Conservation (phyloP, 2,329 filamentous ascomycete genomes). For the Cadophora malorum region DNA sequence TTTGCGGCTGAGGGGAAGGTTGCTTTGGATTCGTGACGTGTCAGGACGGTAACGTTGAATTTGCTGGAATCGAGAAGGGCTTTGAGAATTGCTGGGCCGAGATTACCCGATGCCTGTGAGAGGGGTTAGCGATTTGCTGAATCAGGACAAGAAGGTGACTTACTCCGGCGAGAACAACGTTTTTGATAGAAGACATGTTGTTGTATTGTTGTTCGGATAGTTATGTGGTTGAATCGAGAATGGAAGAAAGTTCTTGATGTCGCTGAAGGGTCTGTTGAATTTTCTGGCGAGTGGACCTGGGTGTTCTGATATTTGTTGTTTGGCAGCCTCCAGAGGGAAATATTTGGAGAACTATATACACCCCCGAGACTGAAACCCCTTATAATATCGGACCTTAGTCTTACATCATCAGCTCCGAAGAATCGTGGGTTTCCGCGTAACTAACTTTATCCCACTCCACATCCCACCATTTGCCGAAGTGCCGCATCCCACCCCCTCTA, state of each 20-base stretch:
- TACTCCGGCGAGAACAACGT: conserved; percentile 39
- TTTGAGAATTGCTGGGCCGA: conserved; percentile 39
- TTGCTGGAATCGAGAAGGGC: conserved; percentile 37
- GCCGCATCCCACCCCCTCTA: not conserved
- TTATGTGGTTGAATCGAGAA: not conserved
- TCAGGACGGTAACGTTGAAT: conserved; percentile 57
- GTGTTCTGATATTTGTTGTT: not conserved
- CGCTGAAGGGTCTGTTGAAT: too few species aligned
- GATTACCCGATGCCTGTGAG: conserved; percentile 36
- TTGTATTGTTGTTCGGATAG: not conserved
- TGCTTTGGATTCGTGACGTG: conserved; percentile 46
- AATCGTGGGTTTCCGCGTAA: not conserved
- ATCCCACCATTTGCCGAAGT: not conserved
- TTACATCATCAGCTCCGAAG: not conserved
- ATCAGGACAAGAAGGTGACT: conserved; percentile 12
- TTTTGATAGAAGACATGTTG: conserved; percentile 40
- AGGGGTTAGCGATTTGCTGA: not conserved
- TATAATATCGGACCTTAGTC: not conserved
- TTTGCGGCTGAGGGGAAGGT: conserved; percentile 46
- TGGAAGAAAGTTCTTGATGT: not conserved
- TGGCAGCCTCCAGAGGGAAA: not conserved
- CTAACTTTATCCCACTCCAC: not conserved
- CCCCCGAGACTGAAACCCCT: not conserved
- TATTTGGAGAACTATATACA: not conserved
- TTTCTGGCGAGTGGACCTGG: not conserved